Evolutionary conservation across 1,284 basidiomycete genomes (phyloP).

Genomic region (Pascua guehoae): DNA sequence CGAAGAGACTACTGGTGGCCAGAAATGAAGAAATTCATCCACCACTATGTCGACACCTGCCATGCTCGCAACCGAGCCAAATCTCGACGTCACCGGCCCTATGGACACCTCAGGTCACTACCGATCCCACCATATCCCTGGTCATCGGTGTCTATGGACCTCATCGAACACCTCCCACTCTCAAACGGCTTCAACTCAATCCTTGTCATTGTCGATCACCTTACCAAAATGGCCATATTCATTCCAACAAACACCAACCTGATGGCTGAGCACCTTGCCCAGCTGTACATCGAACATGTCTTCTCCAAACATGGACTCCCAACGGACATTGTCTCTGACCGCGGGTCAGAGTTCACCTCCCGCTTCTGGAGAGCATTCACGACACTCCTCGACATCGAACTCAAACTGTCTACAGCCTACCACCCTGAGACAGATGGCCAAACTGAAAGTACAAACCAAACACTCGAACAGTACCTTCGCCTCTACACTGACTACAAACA

Average conservation of each 20-base stretch:
- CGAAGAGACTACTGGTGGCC: conserved; percentile 35
- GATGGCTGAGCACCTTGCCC: not conserved
- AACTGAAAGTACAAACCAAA: conserved; percentile 52
- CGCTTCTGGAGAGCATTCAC: conserved; percentile 18
- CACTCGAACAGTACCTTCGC: conserved; percentile 49
- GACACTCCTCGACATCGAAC: conserved; percentile 11
- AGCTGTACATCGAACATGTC: conserved; percentile 12
- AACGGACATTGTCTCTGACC: too few species aligned
- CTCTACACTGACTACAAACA: conserved; percentile 46
- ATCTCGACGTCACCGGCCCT: conserved; percentile 36
- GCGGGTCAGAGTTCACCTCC: not conserved
- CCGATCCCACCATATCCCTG: conserved; percentile 43
- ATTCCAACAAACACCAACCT: not conserved
- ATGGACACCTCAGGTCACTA: conserved; percentile 47
- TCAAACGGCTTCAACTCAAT: conserved; percentile 47
- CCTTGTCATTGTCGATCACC: conserved; percentile 48
- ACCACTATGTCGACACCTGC: conserved; percentile 36
- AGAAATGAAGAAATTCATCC: conserved; percentile 18
- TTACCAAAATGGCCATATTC: conserved; percentile 30
- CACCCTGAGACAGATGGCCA: conserved; percentile 55
- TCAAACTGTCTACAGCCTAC: conserved; percentile 36
- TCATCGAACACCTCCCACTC: conserved; percentile 51
- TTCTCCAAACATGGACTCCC: conserved; percentile 5
- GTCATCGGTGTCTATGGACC: conserved; percentile 51
- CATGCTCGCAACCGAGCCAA: conserved; percentile 45